These are phyloP conservation scores for Apiotrichum mycotoxinovorans DNA, from an alignment of 1,284 basidiomycete species.

Conservation along the genomic window DNA sequence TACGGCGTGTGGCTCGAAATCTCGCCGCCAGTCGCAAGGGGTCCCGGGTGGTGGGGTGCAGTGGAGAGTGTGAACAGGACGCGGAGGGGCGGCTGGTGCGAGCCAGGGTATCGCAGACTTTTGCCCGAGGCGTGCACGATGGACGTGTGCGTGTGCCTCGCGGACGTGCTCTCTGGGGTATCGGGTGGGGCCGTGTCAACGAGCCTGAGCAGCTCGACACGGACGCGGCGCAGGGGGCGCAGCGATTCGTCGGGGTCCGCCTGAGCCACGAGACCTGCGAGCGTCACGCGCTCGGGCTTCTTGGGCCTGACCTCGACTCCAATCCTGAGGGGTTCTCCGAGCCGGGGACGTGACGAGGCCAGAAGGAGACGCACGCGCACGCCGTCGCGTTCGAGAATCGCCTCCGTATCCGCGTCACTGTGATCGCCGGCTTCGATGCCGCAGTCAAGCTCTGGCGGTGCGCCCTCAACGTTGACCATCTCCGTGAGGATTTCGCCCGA, in stretches of 20 bases:
- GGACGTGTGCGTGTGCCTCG: constrained; percentile 11
- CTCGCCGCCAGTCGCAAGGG: constrained; percentile 38
- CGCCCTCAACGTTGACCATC: constrained; percentile 35
- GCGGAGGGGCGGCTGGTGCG: constrained; percentile 37
- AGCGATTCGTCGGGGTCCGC: constrained; percentile 35
- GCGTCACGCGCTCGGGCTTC: constrained; percentile 27
- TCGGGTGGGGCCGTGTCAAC: constrained; percentile 21
- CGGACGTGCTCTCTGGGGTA: not conserved
- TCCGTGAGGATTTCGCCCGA: constrained; percentile 27
- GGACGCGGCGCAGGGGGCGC: constrained; percentile 37
- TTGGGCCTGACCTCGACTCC: constrained; percentile 42
- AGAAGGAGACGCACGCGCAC: constrained; percentile 34
- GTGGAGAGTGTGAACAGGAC: constrained; percentile 47
- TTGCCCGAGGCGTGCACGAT: constrained; percentile 44
- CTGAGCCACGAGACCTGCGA: constrained; percentile 29
- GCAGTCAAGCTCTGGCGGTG: constrained; percentile 29
- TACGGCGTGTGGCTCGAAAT: constrained; percentile 36
- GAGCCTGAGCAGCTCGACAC: constrained; percentile 40
- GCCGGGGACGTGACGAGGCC: constrained; percentile 27
- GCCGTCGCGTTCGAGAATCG: constrained; percentile 29
- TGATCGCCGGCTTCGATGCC: not conserved
- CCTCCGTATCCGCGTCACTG: constrained; percentile 26
- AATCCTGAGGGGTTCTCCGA: constrained; percentile 34
- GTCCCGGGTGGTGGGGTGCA: constrained; percentile 23
- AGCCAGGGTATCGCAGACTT: constrained; percentile 45